Evolutionary conservation across 2,329 filamentous ascomycete genomes (phyloP), one percentile per base, ranked within the genome.

Genomic region (Aspergillus novoparasiticus): DNA sequence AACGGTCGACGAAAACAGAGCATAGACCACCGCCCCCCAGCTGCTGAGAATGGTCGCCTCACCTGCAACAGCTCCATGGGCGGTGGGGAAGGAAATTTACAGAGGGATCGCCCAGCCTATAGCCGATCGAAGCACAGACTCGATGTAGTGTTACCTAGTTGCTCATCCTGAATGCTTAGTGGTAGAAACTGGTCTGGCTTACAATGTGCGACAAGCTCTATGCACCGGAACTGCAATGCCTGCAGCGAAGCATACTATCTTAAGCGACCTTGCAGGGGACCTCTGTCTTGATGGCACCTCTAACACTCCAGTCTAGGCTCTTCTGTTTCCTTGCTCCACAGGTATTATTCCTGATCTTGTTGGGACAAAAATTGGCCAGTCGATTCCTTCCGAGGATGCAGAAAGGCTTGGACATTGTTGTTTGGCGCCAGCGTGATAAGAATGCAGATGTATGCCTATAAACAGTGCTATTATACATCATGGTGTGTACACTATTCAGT

Each of bases 371-470:
- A n/a, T 32, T 55, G 51, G 59, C 59, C 55, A 32, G 19, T 41
- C 21, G 39, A 54, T 36, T 50, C 43, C 41, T 32, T 36, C 21
- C 9, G 55, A 36, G 12, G 23, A 56, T 30, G 41, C 32, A 51
- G 57, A 57, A 60, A 59, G 60, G 64, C 66, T 65, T 70, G 68
- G 64, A 60, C 58, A 54, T 32, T 36, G 50, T 59, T 70, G 63
- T 69, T 63, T 70, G 67, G 68, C 56, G 68, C 68, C 68, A 70
- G 66, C 60, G 67, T 67, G 45, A 30, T 65, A 59, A 50, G 63
- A 53, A 53, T 55, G 32, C 51, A 55, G 30, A 36, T 23, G 23
- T 55, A 55, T 55, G 10, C 21, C 32, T 36, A 55, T 55, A 55
- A 26, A 26, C 16, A 55, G 12, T 21, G 21, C 14, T 53, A 50